Conservation (phyloP, 2,329 filamentous ascomycete species). For the Calonectria pseudoreteaudii region DNA sequence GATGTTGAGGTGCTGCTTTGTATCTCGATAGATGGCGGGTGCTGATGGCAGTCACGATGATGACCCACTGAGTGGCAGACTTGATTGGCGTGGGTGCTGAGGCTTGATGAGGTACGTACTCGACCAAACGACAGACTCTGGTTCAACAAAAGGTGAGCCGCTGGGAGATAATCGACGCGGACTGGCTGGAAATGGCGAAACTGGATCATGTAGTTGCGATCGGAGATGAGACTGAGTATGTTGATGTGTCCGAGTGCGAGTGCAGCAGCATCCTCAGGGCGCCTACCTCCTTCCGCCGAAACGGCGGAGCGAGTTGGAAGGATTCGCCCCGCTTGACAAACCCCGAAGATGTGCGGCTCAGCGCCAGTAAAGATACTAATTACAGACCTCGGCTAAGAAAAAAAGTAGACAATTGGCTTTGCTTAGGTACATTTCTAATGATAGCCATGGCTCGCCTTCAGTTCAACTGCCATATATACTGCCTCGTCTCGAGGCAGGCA, state of each 20-base stretch:
- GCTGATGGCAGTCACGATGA: not conserved
- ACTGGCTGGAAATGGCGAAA: not conserved
- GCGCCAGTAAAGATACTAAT: not conserved
- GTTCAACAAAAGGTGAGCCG: not conserved
- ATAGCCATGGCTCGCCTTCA: not conserved
- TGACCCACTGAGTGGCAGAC: not conserved
- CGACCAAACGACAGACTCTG: not conserved
- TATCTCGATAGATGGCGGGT: not conserved
- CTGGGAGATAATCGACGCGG: not conserved
- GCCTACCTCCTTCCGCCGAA: not conserved
- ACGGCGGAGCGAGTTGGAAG: not conserved
- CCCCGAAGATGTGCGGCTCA: not conserved
- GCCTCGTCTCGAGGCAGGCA: not conserved
- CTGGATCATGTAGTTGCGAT: not conserved
- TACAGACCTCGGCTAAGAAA: not conserved
- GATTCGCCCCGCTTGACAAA: not conserved
- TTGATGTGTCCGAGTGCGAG: not conserved
- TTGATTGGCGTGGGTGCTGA: not conserved
- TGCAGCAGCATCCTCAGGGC: not conserved
- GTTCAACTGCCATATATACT: not conserved
- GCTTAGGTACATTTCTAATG: not conserved
- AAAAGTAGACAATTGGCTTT: not conserved
- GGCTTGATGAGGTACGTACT: not conserved
- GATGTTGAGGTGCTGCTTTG: not conserved
- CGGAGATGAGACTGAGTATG: not conserved